phyloP scores from a whole-genome alignment of 495 filamentous ascomycete species.

The Letharia columbiana region DNA sequence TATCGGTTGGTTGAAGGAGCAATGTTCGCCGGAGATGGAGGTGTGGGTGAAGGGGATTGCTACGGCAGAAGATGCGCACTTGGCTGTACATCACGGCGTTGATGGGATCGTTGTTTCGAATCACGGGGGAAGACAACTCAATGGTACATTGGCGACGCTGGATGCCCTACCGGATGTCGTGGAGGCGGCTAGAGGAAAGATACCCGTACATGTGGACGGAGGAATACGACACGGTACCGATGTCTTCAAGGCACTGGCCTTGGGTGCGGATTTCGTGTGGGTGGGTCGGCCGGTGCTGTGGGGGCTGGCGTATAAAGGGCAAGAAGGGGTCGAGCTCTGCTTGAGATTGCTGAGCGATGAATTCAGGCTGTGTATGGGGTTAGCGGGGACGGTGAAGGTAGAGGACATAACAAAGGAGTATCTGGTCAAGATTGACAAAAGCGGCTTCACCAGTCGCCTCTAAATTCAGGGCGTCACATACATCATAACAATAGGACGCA shows the following conservation, averaged over 20 bases:
- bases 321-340: conserved; percentile 30
- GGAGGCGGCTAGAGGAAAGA: conserved; percentile 29
- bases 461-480: conserved; percentile 8
- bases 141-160: conserved; percentile 29
- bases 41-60: conserved; percentile 30
- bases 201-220: conserved; percentile 32
- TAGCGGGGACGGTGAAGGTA: conserved; percentile 29
- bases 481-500: neutral
- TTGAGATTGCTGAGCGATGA: conserved; percentile 33
- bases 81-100: conserved; percentile 30
- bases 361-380: conserved; percentile 36
- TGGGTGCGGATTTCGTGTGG: conserved; percentile 36
- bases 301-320: conserved; percentile 41
- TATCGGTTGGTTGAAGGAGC: conserved; percentile 30
- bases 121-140: conserved; percentile 42
- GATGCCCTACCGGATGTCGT: conserved; percentile 31
- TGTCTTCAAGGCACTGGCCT: conserved; percentile 40
- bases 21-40: conserved; percentile 31
- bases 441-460: conserved; percentile 22
- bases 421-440: conserved; percentile 21
- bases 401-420: conserved; percentile 20
- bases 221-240: conserved; percentile 36
- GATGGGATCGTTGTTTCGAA: conserved; percentile 39
- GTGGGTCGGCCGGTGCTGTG: conserved; percentile 50
- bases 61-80: conserved; percentile 34